phyloP scores from a whole-genome alignment of 2,329 filamentous ascomycete species.

The Penicillium sp. region DNA sequence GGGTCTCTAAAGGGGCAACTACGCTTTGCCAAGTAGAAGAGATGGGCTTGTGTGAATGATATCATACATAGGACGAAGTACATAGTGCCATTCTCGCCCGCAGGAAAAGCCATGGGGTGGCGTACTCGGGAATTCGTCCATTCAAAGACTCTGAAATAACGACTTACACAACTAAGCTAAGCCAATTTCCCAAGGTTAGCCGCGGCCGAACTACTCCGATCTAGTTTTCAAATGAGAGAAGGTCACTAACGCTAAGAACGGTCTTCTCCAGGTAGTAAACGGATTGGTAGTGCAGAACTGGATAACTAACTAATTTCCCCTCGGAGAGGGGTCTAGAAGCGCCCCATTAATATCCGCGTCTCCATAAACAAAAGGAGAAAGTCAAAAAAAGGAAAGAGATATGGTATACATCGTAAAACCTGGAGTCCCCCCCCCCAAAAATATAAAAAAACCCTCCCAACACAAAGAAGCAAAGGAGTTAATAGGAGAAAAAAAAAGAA shows the following conservation, averaged over 20 bases:
- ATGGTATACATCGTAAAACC: background rate
- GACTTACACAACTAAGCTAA: background rate
- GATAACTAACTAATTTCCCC: background rate
- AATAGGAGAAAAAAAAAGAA: background rate
- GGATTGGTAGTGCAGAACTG: background rate
- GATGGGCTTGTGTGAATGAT: background rate
- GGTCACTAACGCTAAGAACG: background rate
- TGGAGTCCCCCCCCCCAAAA: background rate
- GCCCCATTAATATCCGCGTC: conserved; percentile 2
- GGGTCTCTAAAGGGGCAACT: background rate
- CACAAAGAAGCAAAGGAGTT: background rate
- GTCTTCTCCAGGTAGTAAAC: background rate
- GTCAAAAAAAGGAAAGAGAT: background rate
- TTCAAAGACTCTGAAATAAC: background rate
- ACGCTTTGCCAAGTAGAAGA: background rate
- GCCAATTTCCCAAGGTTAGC: conserved; percentile 4
- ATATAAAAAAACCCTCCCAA: background rate
- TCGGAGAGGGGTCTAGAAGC: background rate
- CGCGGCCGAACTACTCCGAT: conserved; percentile 18
- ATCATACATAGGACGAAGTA: background rate
- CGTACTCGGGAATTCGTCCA: background rate
- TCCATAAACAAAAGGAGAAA: background rate
- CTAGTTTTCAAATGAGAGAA: background rate
- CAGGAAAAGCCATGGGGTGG: background rate
- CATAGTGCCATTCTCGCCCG: background rate